Evolutionary conservation across 2,329 filamentous ascomycete species (phyloP).

Genomic region (Fusarium albosuccineum): DNA sequence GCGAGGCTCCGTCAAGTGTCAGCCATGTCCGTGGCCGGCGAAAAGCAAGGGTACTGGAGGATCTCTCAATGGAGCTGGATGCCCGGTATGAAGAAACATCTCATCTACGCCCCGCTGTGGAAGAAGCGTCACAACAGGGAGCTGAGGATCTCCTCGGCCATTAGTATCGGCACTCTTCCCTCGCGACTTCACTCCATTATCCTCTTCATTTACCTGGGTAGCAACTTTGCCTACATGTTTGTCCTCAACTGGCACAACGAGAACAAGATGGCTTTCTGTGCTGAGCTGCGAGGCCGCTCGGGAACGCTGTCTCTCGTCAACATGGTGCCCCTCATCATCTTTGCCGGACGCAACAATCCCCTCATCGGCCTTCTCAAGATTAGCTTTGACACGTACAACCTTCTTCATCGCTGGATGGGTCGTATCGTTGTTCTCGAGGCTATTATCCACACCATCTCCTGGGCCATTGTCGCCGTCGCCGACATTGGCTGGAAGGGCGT

Average conservation of each 20-base stretch:
- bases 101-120: constrained; percentile 72
- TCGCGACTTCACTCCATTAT: constrained; percentile 73
- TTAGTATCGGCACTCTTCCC: constrained; percentile 73
- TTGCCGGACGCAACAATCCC: constrained; percentile 94
- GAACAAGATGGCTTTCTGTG: constrained; percentile 75
- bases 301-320: constrained; percentile 89
- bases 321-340: constrained; percentile 89
- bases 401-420: constrained; percentile 78
- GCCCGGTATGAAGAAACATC: constrained; percentile 71
- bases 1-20: constrained; percentile 70
- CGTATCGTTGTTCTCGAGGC: constrained; percentile 78
- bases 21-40: constrained; percentile 66
- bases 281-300: constrained; percentile 86
- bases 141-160: constrained; percentile 70
- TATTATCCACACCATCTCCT: constrained; percentile 77
- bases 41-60: constrained; percentile 71
- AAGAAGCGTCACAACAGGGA: constrained; percentile 77
- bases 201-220: constrained; percentile 67
- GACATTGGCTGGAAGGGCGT: constrained; percentile 74
- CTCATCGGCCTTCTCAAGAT: constrained; percentile 85
- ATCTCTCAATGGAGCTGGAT: constrained; percentile 70
- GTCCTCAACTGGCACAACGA: constrained; percentile 69
- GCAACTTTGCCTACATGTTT: constrained; percentile 74
- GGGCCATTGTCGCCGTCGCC: constrained; percentile 78
- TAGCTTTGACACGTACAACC: constrained; percentile 97